These are phyloP conservation scores for Hypoxylon cercidicola DNA, from an alignment of 495 filamentous ascomycete species.

Conservation along the genomic window DNA sequence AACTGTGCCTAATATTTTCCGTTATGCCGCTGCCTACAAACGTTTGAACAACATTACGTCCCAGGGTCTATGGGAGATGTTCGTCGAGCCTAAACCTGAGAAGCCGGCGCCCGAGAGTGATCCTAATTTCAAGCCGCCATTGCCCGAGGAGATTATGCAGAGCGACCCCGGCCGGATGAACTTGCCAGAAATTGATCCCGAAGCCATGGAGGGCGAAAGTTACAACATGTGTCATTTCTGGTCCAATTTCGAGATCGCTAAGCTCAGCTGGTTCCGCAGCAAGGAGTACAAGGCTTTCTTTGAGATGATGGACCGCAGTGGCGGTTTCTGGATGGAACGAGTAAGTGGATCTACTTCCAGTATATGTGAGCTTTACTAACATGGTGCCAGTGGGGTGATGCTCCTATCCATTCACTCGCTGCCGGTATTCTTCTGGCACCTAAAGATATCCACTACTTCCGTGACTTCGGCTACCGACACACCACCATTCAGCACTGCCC, in stretches of 20 bases:
- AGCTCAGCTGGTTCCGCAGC: slow-evolving; percentile 93
- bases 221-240: slow-evolving; percentile 99
- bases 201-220: slow-evolving; percentile 95
- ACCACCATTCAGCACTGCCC: slow-evolving; percentile 99
- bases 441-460: slow-evolving; percentile 96
- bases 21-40: slow-evolving; percentile 99
- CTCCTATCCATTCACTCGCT: slow-evolving; percentile 97
- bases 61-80: slow-evolving; percentile 99
- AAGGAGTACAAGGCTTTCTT: slow-evolving; percentile 98
- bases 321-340: slow-evolving; percentile 98
- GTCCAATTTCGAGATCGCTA: slow-evolving; percentile 99
- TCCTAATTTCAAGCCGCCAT: slow-evolving; percentile 72
- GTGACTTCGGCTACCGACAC: slow-evolving; percentile 97
- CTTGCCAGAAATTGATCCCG: slow-evolving; percentile 83
- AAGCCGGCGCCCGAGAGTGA: slow-evolving; percentile 63
- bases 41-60: slow-evolving; percentile 90
- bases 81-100: slow-evolving; percentile 78
- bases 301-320: slow-evolving; percentile 97
- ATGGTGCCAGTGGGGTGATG: slow-evolving; percentile 88
- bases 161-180: slow-evolving; percentile 77
- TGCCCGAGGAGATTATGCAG: slow-evolving; percentile 85
- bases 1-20: slow-evolving; percentile 98
- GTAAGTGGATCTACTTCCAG: slow-evolving; percentile 62
- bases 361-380: slow-evolving; percentile 13
- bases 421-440: slow-evolving; percentile 87